These are phyloP conservation scores for Solanum hybrid DNA, from an alignment of 305 asterid genomes.

Conservation along the genomic window DNA sequence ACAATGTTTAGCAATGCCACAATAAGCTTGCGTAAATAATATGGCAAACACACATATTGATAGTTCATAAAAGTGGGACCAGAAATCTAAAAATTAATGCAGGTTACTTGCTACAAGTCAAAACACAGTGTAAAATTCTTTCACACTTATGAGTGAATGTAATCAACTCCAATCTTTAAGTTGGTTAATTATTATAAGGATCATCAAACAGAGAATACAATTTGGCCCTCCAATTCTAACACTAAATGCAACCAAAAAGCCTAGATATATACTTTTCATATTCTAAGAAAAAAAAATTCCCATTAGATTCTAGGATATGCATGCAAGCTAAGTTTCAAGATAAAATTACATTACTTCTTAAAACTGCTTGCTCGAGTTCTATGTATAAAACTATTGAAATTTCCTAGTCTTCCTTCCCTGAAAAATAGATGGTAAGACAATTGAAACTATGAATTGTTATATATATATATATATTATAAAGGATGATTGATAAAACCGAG, in stretches of 20 bases:
- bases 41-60: neutral
- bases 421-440: neutral
- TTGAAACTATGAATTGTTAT: neutral
- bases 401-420: neutral
- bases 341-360: neutral
- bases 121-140: neutral
- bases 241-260: neutral
- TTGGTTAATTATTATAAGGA: neutral
- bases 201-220: neutral
- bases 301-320: neutral
- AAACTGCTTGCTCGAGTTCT: neutral
- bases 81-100: neutral
- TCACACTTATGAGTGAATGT: neutral
- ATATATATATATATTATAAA: neutral
- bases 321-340: neutral
- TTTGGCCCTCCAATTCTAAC: neutral
- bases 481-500: neutral
- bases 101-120: neutral
- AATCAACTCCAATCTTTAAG: neutral
- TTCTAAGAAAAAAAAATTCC: neutral
- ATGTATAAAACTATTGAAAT: slow-evolving; percentile 1
- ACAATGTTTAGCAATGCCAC: neutral
- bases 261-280: neutral
- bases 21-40: neutral
- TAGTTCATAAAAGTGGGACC: neutral